Conservation (phyloP, 495 filamentous ascomycete genomes). For the Poronia punctata region DNA sequence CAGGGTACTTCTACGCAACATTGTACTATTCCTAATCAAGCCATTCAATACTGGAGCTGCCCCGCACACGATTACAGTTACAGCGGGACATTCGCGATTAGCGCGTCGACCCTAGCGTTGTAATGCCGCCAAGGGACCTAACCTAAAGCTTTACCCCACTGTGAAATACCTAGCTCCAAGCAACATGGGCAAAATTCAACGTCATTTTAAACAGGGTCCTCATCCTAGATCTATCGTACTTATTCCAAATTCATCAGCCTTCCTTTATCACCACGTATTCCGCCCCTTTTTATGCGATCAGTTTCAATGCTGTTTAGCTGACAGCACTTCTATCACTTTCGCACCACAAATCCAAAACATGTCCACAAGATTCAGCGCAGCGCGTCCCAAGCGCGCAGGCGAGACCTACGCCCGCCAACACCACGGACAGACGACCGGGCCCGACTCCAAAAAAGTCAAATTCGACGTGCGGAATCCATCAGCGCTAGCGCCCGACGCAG, state of each 20-base stretch:
- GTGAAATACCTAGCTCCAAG: constrained; percentile 12
- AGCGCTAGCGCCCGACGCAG: constrained; percentile 67
- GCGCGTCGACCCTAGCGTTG: constrained; percentile 1
- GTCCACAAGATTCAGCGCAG: constrained; percentile 55
- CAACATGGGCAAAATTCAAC: constrained; percentile 21
- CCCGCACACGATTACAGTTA: no score
- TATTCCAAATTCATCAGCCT: no score
- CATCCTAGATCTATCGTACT: no score
- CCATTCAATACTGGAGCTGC: constrained; percentile 1
- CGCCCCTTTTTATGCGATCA: neutral
- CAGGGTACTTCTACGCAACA: no score
- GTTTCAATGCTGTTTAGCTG: neutral
- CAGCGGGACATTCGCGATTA: no score
- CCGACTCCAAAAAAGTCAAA: constrained; percentile 72
- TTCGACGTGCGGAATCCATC: constrained; percentile 96
- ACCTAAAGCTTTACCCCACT: constrained; percentile 13
- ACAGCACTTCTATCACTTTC: neutral
- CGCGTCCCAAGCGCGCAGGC: constrained; percentile 73
- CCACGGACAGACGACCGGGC: constrained; percentile 51
- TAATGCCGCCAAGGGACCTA: neutral
- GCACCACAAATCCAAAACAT: constrained; percentile 31
- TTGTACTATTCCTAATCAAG: no score
- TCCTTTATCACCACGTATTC: neutral
- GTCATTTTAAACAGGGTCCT: constrained; percentile 12
- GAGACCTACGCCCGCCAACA: constrained; percentile 72